Percentiles rank a stretch among this genome's conserved stretches.
phyloP scores from a whole-genome alignment of 208 protist species.

The Vickermania ingenoplastis region DNA sequence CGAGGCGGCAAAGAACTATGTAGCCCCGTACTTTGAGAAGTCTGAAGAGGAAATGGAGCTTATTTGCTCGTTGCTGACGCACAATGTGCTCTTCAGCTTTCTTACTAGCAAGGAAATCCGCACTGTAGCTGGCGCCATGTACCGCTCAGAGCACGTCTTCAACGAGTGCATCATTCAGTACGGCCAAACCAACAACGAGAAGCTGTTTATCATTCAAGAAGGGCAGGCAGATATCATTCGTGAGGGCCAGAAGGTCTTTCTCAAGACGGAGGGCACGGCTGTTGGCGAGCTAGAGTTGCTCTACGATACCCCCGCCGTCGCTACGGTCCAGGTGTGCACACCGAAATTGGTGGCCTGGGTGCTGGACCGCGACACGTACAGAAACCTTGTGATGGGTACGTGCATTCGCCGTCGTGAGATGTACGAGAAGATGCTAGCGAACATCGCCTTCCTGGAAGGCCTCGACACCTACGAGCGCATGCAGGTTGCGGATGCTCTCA shows the following conservation, averaged over 20 bases:
- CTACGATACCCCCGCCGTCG: conserved; percentile 81
- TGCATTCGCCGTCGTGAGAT: conserved; percentile 73
- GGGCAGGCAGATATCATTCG: conserved; percentile 81
- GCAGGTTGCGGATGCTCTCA: conserved; percentile 83
- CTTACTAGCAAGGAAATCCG: conserved; percentile 57
- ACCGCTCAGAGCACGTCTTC: conserved; percentile 54
- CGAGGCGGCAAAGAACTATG: conserved; percentile 76
- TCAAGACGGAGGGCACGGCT: conserved; percentile 78
- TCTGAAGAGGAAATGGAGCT: conserved; percentile 59
- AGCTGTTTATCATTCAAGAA: conserved; percentile 82
- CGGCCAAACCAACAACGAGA: conserved; percentile 59
- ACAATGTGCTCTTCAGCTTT: conserved; percentile 85
- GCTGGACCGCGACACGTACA: conserved; percentile 87
- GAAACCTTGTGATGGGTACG: conserved; percentile 84
- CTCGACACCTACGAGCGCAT: conserved; percentile 80
- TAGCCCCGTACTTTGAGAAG: conserved; percentile 66
- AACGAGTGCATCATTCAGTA: conserved; percentile 73
- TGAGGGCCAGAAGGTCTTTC: conserved; percentile 81
- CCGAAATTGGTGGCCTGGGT: conserved; percentile 70
- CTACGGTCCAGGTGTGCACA: conserved; percentile 77
- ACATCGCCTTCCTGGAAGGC: conserved; percentile 67
- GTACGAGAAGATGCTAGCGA: conserved; percentile 67
- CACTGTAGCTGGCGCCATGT: conserved; percentile 72
- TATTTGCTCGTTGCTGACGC: conserved; percentile 65
- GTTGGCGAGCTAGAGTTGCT: conserved; percentile 87